phyloP scores from a whole-genome alignment of 2,329 filamentous ascomycete species.

The Cordyceps farinosa region DNA sequence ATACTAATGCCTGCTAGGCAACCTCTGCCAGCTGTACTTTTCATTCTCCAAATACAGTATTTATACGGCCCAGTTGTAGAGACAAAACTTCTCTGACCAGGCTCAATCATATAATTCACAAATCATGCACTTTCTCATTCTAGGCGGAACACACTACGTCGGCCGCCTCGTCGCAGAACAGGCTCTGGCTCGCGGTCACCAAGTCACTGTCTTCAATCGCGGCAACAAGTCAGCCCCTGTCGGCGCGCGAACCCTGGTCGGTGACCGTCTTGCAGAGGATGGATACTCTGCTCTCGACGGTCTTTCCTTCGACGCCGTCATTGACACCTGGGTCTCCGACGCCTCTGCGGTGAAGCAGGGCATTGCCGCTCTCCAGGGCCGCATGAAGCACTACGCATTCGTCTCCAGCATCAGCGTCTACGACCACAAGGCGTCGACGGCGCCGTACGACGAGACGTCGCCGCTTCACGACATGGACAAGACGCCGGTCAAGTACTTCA shows the following conservation, averaged over 20 bases:
- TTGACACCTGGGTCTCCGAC: slow-evolving; percentile 22
- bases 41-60: background rate
- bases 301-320: slow-evolving; percentile 20
- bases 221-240: slow-evolving; percentile 16
- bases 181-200: slow-evolving; percentile 19
- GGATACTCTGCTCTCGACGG: slow-evolving; percentile 17
- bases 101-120: background rate
- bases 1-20: slow-evolving; percentile 8
- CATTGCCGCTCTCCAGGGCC: slow-evolving; percentile 20
- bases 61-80: background rate
- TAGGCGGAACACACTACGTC: slow-evolving; percentile 22
- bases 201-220: slow-evolving; percentile 21
- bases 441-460: slow-evolving; percentile 16
- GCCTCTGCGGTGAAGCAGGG: slow-evolving; percentile 19
- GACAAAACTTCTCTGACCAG: background rate
- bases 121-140: slow-evolving; percentile 22
- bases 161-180: slow-evolving; percentile 19
- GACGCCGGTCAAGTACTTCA: slow-evolving; percentile 1
- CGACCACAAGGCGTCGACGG: slow-evolving; percentile 4
- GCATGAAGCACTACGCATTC: slow-evolving; percentile 21
- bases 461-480: slow-evolving; percentile 16
- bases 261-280: slow-evolving; percentile 20
- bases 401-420: slow-evolving; percentile 22
- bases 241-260: slow-evolving; percentile 19
- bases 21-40: background rate